Conservation (phyloP, 345 rosid species). For the Hibiscus tridactylites region DNA sequence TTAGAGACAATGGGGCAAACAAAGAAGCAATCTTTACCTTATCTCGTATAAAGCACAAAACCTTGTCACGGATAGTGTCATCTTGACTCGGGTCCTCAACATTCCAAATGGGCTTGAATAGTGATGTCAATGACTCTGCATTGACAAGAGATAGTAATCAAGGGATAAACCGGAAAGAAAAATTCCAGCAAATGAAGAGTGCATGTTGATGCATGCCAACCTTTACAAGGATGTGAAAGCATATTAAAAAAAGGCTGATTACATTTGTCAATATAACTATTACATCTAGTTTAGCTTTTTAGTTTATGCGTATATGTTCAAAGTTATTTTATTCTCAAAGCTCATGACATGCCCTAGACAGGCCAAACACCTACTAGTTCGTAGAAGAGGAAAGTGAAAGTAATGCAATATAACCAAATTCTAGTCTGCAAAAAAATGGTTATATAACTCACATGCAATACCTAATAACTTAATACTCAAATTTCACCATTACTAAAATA, state of each 20-base stretch:
- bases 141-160: constrained; percentile 13
- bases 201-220: not conserved
- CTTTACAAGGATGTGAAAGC: not conserved
- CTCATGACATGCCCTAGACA: not conserved
- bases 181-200: not conserved
- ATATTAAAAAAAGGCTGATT: not conserved
- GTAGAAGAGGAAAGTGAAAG: not conserved
- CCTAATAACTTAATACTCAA: no score
- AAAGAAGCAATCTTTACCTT: constrained; percentile 43
- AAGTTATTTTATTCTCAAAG: not conserved
- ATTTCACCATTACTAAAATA: not conserved
- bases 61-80: constrained; percentile 81
- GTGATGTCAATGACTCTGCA: constrained; percentile 76
- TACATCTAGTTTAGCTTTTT: not conserved
- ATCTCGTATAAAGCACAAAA: constrained; percentile 72
- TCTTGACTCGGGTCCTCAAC: constrained; percentile 66
- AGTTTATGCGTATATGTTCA: not conserved
- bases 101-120: constrained; percentile 73
- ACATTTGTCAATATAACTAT: not conserved
- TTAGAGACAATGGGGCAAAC: not conserved
- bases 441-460: not conserved
- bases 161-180: not conserved
- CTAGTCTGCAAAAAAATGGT: not conserved
- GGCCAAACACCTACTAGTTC: not conserved
- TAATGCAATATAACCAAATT: not conserved